Evolutionary conservation across 371 early-diverging fungal genomes (phyloP), one percentile per base, ranked within the genome.

Genomic region (Syncephalastrum sp.): DNA sequence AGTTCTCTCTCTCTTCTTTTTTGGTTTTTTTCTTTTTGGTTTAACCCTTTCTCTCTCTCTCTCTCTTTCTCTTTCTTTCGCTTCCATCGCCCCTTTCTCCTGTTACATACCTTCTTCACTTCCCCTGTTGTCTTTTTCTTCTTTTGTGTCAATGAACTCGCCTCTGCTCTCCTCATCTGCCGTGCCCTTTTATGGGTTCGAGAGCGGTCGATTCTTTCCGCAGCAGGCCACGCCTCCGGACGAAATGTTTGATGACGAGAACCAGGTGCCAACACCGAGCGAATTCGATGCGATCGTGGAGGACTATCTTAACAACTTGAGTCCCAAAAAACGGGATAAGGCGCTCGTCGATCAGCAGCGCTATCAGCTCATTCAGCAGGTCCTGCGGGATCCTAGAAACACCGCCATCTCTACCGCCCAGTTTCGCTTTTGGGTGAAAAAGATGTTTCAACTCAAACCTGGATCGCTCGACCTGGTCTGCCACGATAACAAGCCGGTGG

Each of bases 351-450:
- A 82, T 51, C 69, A 70, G 42, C 58, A 69, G 23, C 79, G 83
- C 52, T 84, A 84, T 57, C 56, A 72, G 33, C 57, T 82, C 47
- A 82, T 84, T 25, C 68, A 78, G 13, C 79, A 77, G 68, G 83
- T 82, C 1, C 64, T 84, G 10, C 73, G 75, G 42, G 83, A 84
- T 49, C 85, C 85, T 16, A 69, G 78, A 41, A 84, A 84, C 54
- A 84, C 85, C 0, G 71, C 81, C n/a, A 75, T 82, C 19, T 82
- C 85, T n/a, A 84, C 85, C 4, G 85, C 85, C 3, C 85, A 84
- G 57, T 84, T 84, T 55, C 69, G 83, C 12, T 85, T 85, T 58
- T 85, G 85, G 83, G 85, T 81, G 38, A 85, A 85, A 59, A 85
- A 83, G 56, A 85, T 85, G 85, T 85, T 85, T 60, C 70, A 75